Conservation (phyloP, 2,329 filamentous ascomycete genomes). For the Verticillium dahliae region DNA sequence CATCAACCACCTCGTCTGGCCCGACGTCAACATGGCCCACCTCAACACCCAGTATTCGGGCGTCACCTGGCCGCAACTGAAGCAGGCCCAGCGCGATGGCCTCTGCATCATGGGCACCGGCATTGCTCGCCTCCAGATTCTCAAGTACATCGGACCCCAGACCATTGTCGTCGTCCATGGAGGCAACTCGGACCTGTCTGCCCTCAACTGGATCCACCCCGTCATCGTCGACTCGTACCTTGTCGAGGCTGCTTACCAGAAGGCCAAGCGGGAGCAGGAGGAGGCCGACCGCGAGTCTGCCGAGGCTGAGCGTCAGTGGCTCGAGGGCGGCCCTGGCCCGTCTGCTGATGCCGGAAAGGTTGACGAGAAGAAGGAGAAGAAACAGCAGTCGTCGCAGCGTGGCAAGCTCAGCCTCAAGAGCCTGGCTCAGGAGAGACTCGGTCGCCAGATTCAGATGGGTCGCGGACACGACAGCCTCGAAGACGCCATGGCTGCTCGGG, state of each 20-base stretch:
- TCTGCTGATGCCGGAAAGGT: not conserved
- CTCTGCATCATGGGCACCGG: constrained; percentile 32
- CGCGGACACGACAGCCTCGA: constrained; percentile 35
- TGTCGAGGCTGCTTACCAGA: constrained; percentile 17
- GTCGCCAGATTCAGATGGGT: constrained; percentile 29
- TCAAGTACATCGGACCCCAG: constrained; percentile 32
- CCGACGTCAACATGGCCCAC: constrained; percentile 36
- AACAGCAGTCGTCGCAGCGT: constrained; percentile 2
- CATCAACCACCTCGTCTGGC: constrained; percentile 43
- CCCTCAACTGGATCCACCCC: constrained; percentile 41
- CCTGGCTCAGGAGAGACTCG: constrained; percentile 27
- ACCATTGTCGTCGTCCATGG: constrained; percentile 44
- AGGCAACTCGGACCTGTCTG: constrained; percentile 31
- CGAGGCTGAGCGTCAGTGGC: not conserved
- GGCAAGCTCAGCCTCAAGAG: constrained; percentile 31
- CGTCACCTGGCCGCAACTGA: constrained; percentile 31
- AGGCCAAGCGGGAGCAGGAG: constrained; percentile 8
- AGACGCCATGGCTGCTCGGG: constrained; percentile 35
- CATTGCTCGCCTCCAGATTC: constrained; percentile 33
- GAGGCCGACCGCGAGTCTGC: constrained; percentile 8
- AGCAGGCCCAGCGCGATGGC: constrained; percentile 20
- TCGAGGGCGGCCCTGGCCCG: not conserved
- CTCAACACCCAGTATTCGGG: constrained; percentile 45
- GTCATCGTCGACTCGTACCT: constrained; percentile 37
- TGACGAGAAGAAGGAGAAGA: not conserved